Evolutionary conservation across 2,329 filamentous ascomycete species (phyloP).

Genomic region (Pseudogymnoascus sp.): DNA sequence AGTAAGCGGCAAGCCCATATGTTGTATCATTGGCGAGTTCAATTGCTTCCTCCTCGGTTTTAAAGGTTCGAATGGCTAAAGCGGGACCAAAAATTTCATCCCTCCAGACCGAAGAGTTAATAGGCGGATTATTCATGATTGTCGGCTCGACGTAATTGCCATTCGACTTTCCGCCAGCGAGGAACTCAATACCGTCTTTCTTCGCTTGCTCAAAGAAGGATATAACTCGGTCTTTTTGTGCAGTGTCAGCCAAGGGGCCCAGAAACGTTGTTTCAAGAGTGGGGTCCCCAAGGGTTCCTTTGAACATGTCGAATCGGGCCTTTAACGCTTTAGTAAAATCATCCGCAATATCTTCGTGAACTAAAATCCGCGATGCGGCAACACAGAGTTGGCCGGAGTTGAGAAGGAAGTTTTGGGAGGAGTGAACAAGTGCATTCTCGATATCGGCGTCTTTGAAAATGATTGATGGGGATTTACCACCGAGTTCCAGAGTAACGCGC

Average conservation of each 20-base stretch:
- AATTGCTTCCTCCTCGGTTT: conserved; percentile 57
- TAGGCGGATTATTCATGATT: conserved; percentile 50
- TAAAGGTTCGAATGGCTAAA: conserved; percentile 54
- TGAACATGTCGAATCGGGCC: conserved; percentile 43
- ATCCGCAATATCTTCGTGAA: conserved; percentile 55
- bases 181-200: conserved; percentile 41
- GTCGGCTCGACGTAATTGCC: conserved; percentile 67
- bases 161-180: conserved; percentile 49
- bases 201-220: conserved; percentile 56
- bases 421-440: conserved; percentile 44
- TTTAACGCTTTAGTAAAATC: conserved; percentile 48
- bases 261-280: conserved; percentile 52
- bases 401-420: conserved; percentile 47
- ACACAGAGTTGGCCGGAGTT: conserved; percentile 52
- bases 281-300: conserved; percentile 57
- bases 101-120: conserved; percentile 40
- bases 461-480: conserved; percentile 57
- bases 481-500: conserved; percentile 56
- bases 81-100: conserved; percentile 62
- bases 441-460: conserved; percentile 58
- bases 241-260: conserved; percentile 42
- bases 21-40: conserved; percentile 48
- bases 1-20: conserved; percentile 59
- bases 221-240: conserved; percentile 47
- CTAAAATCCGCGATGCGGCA: conserved; percentile 56